Percentiles rank a stretch among this genome's conserved stretches.
Conservation (phyloP, 129 eudicot species). For the Erigeron canadensis region DNA sequence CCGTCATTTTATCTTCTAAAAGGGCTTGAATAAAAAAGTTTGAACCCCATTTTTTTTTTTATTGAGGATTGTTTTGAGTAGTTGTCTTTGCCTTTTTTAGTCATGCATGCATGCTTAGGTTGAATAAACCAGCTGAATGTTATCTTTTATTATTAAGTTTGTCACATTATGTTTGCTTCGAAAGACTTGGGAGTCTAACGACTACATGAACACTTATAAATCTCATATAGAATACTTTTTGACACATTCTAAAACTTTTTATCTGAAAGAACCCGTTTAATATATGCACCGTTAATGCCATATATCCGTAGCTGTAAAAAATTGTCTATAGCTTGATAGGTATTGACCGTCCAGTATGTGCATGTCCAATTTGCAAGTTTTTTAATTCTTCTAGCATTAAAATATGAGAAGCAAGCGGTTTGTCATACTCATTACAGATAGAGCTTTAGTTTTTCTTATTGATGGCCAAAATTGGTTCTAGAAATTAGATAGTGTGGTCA, state of each 20-base stretch:
- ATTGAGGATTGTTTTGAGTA: neutral
- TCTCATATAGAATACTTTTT: neutral
- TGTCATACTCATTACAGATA: neutral
- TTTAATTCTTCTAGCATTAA: neutral
- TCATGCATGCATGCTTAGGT: slow-evolving; percentile 20
- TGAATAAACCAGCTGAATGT: slow-evolving; percentile 2
- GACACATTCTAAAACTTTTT: neutral
- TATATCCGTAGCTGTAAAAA: neutral
- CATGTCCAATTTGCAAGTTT: no score
- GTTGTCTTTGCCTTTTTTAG: neutral
- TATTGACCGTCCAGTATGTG: neutral
- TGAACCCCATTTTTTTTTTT: neutral
- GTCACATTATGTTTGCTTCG: neutral
- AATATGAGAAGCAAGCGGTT: neutral
- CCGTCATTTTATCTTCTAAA: slow-evolving; percentile 7
- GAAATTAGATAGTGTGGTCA: neutral
- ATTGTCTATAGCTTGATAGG: neutral
- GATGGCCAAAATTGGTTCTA: neutral
- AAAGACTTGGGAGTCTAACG: slow-evolving; percentile 3
- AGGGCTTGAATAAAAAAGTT: neutral
- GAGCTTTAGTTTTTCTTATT: no score
- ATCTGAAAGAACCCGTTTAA: neutral
- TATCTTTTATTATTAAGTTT: slow-evolving; percentile 13
- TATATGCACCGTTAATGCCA: neutral
- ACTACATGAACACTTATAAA: neutral